Percentiles rank a stretch among this genome's conserved stretches.
Evolutionary conservation across 768 basidiomycete genomes (phyloP).

Genomic region (Omphalotus guepiniiformis): DNA sequence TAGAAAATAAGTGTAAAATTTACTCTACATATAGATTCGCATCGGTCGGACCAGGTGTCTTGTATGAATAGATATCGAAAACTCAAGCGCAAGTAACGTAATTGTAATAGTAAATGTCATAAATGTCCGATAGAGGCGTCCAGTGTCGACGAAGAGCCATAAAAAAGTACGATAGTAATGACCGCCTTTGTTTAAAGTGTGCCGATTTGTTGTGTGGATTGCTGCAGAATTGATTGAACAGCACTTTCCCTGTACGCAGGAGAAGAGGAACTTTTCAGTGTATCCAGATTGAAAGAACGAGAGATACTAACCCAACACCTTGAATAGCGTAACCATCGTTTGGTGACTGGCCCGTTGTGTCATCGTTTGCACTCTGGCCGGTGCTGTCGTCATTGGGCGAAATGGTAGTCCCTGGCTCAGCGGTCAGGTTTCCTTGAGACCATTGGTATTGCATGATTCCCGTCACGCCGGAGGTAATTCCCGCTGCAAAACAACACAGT

Average conservation of each 20-base stretch:
- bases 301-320: constrained; percentile 32
- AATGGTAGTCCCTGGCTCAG: constrained; percentile 42
- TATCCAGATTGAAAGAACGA: not conserved
- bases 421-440: constrained; percentile 49
- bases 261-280: not conserved
- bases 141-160: not conserved
- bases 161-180: not conserved
- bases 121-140: too few relatives aligned
- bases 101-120: too few relatives aligned
- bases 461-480: constrained; percentile 34
- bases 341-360: constrained; percentile 48
- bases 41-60: too few relatives aligned
- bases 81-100: too few relatives aligned
- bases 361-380: constrained; percentile 22
- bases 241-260: constrained; percentile 21
- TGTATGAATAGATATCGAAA: too few relatives aligned
- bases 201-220: constrained; percentile 31
- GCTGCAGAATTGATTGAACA: constrained; percentile 27
- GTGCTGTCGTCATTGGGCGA: constrained; percentile 29
- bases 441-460: constrained; percentile 55
- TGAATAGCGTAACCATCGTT: constrained; percentile 59
- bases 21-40: too few relatives aligned
- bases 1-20: too few relatives aligned
- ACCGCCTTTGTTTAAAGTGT: constrained; percentile 18
- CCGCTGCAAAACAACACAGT: constrained; percentile 26